Evolutionary conservation across 305 asterid species (phyloP).

Genomic region (Salvia sclarea): DNA sequence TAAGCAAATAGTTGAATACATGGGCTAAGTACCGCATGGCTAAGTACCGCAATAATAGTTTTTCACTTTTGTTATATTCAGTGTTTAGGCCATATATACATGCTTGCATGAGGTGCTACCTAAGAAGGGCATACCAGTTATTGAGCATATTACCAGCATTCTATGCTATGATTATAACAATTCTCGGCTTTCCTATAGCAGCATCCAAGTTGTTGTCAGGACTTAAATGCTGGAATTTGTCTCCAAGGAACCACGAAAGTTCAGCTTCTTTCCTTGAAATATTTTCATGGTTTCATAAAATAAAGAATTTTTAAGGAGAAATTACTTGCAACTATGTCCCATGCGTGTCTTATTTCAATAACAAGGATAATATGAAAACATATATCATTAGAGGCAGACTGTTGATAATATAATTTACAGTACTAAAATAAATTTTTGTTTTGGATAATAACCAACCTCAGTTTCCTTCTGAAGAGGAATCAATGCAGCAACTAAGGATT

Average conservation of each 20-base stretch:
- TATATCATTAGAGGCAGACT: neutral
- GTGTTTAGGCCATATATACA: neutral
- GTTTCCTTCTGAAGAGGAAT: slow-evolving; percentile 93
- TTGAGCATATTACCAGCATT: neutral
- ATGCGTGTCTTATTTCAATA: neutral
- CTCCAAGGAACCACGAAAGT: neutral
- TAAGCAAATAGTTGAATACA: neutral
- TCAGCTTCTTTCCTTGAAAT: neutral
- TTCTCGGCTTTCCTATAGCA: neutral
- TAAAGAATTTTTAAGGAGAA: neutral
- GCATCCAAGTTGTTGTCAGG: neutral
- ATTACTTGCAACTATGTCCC: neutral
- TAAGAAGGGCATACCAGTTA: neutral
- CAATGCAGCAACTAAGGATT: slow-evolving; percentile 75
- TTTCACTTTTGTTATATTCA: neutral
- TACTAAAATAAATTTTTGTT: neutral
- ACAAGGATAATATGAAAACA: neutral
- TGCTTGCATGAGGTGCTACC: neutral
- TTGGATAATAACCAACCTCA: slow-evolving; percentile 59
- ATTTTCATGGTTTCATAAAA: neutral
- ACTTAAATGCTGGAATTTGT: neutral
- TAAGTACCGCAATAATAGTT: neutral
- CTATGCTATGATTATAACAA: neutral
- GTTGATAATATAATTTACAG: neutral
- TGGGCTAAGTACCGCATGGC: neutral